Conservation (phyloP, 2,329 filamentous ascomycete genomes). For the Monosporascus sp. region DNA sequence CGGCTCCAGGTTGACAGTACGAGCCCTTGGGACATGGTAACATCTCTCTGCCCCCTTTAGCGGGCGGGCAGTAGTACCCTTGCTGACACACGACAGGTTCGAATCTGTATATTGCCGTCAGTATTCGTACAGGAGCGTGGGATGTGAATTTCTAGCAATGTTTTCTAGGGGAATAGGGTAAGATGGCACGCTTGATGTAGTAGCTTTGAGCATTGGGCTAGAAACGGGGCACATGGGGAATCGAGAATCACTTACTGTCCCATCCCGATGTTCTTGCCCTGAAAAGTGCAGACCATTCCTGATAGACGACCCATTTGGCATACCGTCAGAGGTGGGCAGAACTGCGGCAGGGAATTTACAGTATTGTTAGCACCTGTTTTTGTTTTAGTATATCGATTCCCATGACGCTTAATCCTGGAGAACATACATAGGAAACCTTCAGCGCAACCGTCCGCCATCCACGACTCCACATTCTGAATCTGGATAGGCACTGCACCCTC, state of each 20-base stretch:
- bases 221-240: neutral
- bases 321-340: slow-evolving; percentile 32
- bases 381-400: slow-evolving; percentile 7
- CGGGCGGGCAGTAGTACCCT: slow-evolving; percentile 43
- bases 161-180: too few species aligned
- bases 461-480: slow-evolving; percentile 32
- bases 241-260: slow-evolving; percentile 20
- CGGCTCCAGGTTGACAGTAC: slow-evolving; percentile 47
- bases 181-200: too few species aligned
- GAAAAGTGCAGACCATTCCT: slow-evolving; percentile 26
- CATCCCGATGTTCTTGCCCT: slow-evolving; percentile 35
- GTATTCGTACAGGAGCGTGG: too few species aligned
- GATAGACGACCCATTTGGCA: slow-evolving; percentile 33
- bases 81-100: slow-evolving; percentile 47
- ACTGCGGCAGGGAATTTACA: slow-evolving; percentile 40
- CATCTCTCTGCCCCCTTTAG: slow-evolving; percentile 30
- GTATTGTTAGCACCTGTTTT: slow-evolving; percentile 37
- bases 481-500: slow-evolving; percentile 34
- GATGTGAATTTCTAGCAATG: too few species aligned
- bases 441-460: slow-evolving; percentile 32
- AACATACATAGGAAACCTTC: slow-evolving; percentile 38
- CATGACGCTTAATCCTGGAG: neutral
- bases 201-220: neutral
- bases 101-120: slow-evolving; percentile 18
- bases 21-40: slow-evolving; percentile 40